A percentile compares a stretch with the other conserved stretches of the same genome.
Evolutionary conservation across 2,329 filamentous ascomycete genomes (phyloP).

Genomic region (Neophaeococcomyces aloes): DNA sequence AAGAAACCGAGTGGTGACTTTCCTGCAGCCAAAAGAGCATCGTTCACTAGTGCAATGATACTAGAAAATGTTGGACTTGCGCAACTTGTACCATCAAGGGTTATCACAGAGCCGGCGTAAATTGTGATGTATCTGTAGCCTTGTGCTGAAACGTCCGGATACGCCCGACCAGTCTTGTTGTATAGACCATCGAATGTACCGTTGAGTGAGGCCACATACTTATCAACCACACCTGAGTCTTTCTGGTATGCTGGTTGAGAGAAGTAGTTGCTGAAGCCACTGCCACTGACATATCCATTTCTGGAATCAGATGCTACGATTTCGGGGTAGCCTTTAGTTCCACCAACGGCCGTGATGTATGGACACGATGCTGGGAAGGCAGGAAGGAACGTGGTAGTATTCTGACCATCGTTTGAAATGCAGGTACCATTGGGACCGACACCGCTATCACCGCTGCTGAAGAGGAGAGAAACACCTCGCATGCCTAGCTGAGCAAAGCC

Average conservation of each 20-base stretch:
- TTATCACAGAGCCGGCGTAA: conserved; percentile 30
- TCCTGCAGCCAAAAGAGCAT: conserved; percentile 43
- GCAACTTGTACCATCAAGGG: conserved; percentile 35
- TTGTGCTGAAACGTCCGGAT: conserved; percentile 53
- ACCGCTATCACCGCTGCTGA: conserved; percentile 50
- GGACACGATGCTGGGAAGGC: conserved; percentile 59
- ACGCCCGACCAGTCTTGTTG: conserved; percentile 45
- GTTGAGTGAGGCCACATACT: conserved; percentile 35
- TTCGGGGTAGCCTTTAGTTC: conserved; percentile 43
- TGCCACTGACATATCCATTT: conserved; percentile 35
- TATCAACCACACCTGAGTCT: conserved; percentile 27
- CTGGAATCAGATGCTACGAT: conserved; percentile 36
- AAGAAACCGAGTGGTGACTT: conserved; percentile 46
- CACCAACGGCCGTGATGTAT: conserved; percentile 58
- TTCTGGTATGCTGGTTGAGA: conserved; percentile 39
- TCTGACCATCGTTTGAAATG: conserved; percentile 48
- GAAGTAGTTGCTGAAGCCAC: conserved; percentile 46
- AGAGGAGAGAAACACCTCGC: conserved; percentile 55
- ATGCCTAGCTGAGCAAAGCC: conserved; percentile 56
- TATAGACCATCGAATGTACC: conserved; percentile 39
- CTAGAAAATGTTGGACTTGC: conserved; percentile 49
- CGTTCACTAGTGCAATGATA: conserved; percentile 53
- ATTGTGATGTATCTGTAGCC: conserved; percentile 41
- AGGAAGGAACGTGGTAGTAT: conserved; percentile 46
- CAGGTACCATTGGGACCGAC: conserved; percentile 45